phyloP scores from a whole-genome alignment of 1,139 yeast species.

The Magnusiomyces suaveolens region DNA sequence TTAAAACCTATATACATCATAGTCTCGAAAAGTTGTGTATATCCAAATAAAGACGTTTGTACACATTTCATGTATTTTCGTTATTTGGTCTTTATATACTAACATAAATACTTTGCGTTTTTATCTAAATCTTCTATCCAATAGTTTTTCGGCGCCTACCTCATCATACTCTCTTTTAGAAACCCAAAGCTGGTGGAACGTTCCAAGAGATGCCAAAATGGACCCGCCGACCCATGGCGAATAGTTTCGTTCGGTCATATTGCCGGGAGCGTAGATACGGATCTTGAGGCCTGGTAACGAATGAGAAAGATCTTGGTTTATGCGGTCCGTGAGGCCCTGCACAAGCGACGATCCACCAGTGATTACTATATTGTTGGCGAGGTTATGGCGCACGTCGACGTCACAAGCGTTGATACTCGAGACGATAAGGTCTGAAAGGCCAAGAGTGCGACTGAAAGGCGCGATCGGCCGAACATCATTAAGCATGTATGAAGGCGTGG shows the following conservation, averaged over 20 bases:
- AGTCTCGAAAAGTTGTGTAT: too few species aligned
- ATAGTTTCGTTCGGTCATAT: slow-evolving; percentile 68
- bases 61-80: too few species aligned
- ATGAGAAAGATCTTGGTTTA: slow-evolving; percentile 61
- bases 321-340: slow-evolving; percentile 80
- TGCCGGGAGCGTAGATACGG: slow-evolving; percentile 81
- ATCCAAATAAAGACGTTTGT: too few species aligned
- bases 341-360: slow-evolving; percentile 84
- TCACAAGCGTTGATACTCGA: slow-evolving; percentile 59
- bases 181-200: slow-evolving; percentile 97
- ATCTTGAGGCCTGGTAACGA: slow-evolving; percentile 87
- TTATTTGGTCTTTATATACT: too few species aligned
- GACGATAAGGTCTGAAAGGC: slow-evolving; percentile 61
- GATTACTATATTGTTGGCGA: slow-evolving; percentile 84
- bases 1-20: too few species aligned
- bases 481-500: slow-evolving; percentile 14
- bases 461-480: slow-evolving; percentile 14
- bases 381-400: slow-evolving; percentile 80
- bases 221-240: slow-evolving; percentile 96
- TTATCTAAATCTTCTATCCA: slow-evolving; percentile 27
- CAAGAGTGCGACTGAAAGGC: slow-evolving; percentile 30
- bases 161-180: slow-evolving; percentile 85
- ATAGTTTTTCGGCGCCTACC: slow-evolving; percentile 72
- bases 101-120: too few species aligned
- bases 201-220: slow-evolving; percentile 82